A percentile compares a stretch with the other conserved stretches of the same genome.
Evolutionary conservation across 2,329 filamentous ascomycete genomes (phyloP).

Genomic region (Ceratocystis colombiana): DNA sequence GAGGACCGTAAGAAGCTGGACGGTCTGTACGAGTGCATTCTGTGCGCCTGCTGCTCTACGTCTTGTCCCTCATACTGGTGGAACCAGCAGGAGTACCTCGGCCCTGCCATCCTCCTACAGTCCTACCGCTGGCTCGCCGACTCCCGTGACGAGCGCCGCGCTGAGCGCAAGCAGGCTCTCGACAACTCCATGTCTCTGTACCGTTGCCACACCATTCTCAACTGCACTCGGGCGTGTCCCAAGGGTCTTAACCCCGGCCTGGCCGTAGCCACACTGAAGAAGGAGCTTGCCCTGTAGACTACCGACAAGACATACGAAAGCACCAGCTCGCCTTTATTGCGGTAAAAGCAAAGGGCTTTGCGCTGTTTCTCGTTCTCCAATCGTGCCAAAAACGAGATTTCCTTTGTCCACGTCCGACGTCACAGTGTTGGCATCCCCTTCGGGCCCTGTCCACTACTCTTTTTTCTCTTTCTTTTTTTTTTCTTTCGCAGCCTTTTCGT

Average conservation of each 20-base stretch:
- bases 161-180: conserved; percentile 77
- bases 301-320: not conserved
- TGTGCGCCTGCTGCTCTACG: conserved; percentile 97
- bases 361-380: not conserved
- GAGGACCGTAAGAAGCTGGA: conserved; percentile 94
- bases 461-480: not conserved
- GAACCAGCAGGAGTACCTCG: conserved; percentile 98
- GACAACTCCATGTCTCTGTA: conserved; percentile 99
- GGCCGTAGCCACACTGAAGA: conserved; percentile 97
- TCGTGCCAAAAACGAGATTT: too few species aligned
- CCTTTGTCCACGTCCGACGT: not conserved
- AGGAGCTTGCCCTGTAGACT: conserved; percentile 59
- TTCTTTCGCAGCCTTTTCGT: conserved; percentile 6
- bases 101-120: conserved; percentile 90
- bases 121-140: conserved; percentile 97
- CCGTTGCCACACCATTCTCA: conserved; percentile 97
- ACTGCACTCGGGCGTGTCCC: conserved; percentile 94
- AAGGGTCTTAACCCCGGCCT: conserved; percentile 95
- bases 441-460: not conserved
- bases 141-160: conserved; percentile 81
- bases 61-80: conserved; percentile 99
- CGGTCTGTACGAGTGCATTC: conserved; percentile 97
- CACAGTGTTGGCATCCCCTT: not conserved
- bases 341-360: not conserved
- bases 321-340: conserved; percentile 33